These are phyloP conservation scores for Aspergillus eucalypticola DNA, from an alignment of 2,329 filamentous ascomycete species.

Conservation along the genomic window DNA sequence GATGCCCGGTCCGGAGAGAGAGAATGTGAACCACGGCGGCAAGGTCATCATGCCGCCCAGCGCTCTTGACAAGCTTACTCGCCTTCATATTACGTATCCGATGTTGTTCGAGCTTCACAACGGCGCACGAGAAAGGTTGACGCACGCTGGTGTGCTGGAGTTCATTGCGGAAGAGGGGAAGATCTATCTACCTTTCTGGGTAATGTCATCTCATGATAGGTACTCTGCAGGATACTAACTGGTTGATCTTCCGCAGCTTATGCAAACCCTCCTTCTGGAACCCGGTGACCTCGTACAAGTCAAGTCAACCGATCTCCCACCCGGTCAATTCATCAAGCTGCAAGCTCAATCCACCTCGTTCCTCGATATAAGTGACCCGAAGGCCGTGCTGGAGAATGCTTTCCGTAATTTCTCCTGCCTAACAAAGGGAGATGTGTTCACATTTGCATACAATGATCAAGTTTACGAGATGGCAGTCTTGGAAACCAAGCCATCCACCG, in stretches of 20 bases:
- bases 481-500: constrained; percentile 83
- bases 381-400: constrained; percentile 93
- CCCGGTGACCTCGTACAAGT: constrained; percentile 93
- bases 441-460: constrained; percentile 94
- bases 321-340: constrained; percentile 91
- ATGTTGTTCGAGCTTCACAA: constrained; percentile 97
- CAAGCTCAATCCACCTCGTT: constrained; percentile 92
- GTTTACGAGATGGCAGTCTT: constrained; percentile 90
- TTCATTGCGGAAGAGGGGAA: constrained; percentile 97
- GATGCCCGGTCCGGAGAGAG: constrained; percentile 85
- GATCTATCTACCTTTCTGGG: constrained; percentile 95
- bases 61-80: constrained; percentile 92
- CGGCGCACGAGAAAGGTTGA: constrained; percentile 73
- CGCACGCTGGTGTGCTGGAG: constrained; percentile 92
- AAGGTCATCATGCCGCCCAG: constrained; percentile 98
- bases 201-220: constrained; percentile 42
- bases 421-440: constrained; percentile 92
- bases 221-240: constrained; percentile 7
- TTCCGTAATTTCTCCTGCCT: constrained; percentile 95
- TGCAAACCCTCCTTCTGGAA: constrained; percentile 86
- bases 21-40: constrained; percentile 90
- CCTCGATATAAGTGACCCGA: constrained; percentile 94
- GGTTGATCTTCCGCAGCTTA: constrained; percentile 62
- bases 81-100: constrained; percentile 94
- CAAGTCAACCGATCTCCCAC: constrained; percentile 88